These are phyloP conservation scores for Selaginella tamariscina DNA, from an alignment of 75 land plant genomes.

Conservation along the genomic window DNA sequence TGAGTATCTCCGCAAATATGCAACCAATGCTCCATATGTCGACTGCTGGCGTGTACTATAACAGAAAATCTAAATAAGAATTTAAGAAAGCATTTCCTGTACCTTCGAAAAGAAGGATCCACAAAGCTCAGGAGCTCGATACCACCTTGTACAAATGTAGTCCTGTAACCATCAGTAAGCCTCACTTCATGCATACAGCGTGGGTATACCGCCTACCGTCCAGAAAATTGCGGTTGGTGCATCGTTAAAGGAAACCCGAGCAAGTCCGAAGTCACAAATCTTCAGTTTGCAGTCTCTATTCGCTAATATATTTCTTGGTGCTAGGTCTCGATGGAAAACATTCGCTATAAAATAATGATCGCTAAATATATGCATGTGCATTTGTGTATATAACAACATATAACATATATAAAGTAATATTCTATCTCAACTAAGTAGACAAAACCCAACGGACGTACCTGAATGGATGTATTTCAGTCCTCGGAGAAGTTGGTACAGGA, in stretches of 20 bases:
- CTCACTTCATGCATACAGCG: background rate
- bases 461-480: background rate
- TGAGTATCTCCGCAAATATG: conserved; percentile 79
- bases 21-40: conserved; percentile 97
- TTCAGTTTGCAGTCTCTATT: background rate
- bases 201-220: background rate
- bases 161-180: background rate
- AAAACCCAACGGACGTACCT: no score
- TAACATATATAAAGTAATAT: background rate
- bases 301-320: background rate
- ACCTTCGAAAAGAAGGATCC: background rate
- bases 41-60: conserved; percentile 89
- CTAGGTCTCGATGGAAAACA: background rate
- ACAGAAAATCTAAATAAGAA: background rate
- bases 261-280: background rate
- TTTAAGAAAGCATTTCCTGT: background rate
- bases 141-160: background rate
- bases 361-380: background rate
- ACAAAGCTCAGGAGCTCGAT: conserved; percentile 1
- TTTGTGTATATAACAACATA: background rate
- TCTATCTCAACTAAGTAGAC: background rate
- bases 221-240: background rate
- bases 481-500: background rate
- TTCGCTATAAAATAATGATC: background rate
- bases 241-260: background rate